Conservation (phyloP, 140 eudicot genomes). For the Flaveria floridana region DNA sequence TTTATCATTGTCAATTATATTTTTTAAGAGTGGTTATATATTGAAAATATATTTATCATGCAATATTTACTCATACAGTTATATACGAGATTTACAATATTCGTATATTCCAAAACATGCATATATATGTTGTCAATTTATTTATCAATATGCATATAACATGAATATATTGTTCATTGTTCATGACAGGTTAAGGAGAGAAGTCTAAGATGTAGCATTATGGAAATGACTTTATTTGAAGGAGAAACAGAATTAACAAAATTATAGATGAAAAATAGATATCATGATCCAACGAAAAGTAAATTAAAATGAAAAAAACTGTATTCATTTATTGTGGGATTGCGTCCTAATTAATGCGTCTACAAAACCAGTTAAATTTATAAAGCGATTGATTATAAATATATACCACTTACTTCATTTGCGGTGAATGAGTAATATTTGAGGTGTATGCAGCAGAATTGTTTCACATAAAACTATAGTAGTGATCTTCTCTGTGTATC, state of each 20-base stretch:
- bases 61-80: background rate
- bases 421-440: too few relatives aligned
- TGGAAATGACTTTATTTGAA: conserved; percentile 27
- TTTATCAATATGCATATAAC: background rate
- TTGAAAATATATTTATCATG: background rate
- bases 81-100: background rate
- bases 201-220: conserved; percentile 44
- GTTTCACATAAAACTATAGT: too few relatives aligned
- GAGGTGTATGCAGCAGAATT: too few relatives aligned
- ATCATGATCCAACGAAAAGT: background rate
- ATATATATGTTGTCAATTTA: background rate
- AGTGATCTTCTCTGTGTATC: too few relatives aligned
- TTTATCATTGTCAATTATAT: too few relatives aligned
- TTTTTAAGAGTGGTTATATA: too few relatives aligned
- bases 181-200: conserved; percentile 47
- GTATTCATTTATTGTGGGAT: background rate
- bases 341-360: background rate
- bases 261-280: background rate
- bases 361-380: background rate
- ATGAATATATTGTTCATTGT: background rate
- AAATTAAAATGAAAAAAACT: background rate
- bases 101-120: background rate
- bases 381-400: background rate
- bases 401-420: too few relatives aligned
- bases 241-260: background rate